Evolutionary conservation across 306 rosid genomes (phyloP), one percentile per base, ranked within the genome.

Genomic region (Vigna unguiculata): DNA sequence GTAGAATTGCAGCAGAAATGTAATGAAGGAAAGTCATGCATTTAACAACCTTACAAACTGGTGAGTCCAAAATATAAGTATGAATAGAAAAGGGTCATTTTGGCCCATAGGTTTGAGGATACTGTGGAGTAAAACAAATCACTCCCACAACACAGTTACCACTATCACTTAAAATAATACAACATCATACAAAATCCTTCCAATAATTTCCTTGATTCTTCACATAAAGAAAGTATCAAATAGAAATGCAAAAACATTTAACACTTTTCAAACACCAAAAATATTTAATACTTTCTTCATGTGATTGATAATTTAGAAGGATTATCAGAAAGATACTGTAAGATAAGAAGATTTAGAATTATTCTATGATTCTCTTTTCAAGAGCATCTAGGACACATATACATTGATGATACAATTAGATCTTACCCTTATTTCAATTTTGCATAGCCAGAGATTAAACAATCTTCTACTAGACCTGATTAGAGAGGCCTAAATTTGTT

Each of bases 401-500:
- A 75, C 75, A 78, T 48, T 71, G 48, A 48, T 77, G 19, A 80
- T 66, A 60, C 73, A 72, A 9, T 73, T 67, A 48, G 57, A 67
- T 5, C 38, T 59, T 75, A 38, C 53, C 30, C 77, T 69, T 67
- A 63, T 63, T 72, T 71, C 17, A 2, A 22, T 54, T 67, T 61
- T 72, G 64, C 79, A 57, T 3, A 72, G n/a, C 59, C 16, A 45
- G 14, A 70, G 54, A 46, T 46, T 68, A 21, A 43, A 24, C 13
- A 24, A 38, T 61, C 77, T 11, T 59, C 46, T 68, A 20, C 57
- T 76, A 57, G 15, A 34, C 28, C 34, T 60, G 24, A 7, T 83
- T 32, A 47, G 63, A 77, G 40, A 61, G 22, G 53, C 71, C 82
- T 74, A n/a, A n/a, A n/a, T 75, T 88, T 54, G 66, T 48, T 81